phyloP scores from a whole-genome alignment of 306 rosid genomes.

The Fragaria nilgerrensis region DNA sequence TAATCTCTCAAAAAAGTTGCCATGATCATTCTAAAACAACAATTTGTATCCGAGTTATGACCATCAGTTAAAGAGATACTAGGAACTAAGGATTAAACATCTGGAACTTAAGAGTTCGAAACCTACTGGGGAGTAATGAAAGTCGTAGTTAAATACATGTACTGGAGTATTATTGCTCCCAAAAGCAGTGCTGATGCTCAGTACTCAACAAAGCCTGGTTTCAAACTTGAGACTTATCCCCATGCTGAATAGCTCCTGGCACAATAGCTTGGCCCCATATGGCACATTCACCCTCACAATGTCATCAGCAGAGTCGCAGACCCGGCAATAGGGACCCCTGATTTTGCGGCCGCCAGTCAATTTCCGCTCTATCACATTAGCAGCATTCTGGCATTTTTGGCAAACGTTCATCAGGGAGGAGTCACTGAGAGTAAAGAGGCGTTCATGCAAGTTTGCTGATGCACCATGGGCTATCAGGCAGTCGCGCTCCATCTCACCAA shows the following conservation, averaged over 20 bases:
- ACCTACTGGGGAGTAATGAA: not conserved
- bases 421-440: slow-evolving; percentile 90
- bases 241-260: slow-evolving; percentile 98
- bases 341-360: slow-evolving; percentile 75
- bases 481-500: slow-evolving; percentile 99
- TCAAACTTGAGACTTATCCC: slow-evolving; percentile 88
- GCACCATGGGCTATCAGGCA: slow-evolving; percentile 97
- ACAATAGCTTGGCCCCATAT: slow-evolving; percentile 79
- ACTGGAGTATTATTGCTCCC: not conserved
- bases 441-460: slow-evolving; percentile 88
- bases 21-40: too few species aligned
- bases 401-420: slow-evolving; percentile 83
- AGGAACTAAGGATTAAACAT: not conserved
- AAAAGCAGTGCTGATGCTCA: slow-evolving; percentile 6
- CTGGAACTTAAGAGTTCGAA: not conserved
- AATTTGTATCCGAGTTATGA: too few species aligned
- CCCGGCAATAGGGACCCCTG: slow-evolving; percentile 85
- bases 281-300: slow-evolving; percentile 76
- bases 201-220: slow-evolving; percentile 53
- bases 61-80: not conserved
- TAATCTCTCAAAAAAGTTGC: not conserved
- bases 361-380: slow-evolving; percentile 66
- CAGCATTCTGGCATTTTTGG: slow-evolving; percentile 67
- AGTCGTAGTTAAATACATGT: not conserved
- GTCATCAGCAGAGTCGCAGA: slow-evolving; percentile 70